A percentile compares a stretch with the other conserved stretches of the same genome.
Conservation (phyloP, 106 monocot genomes). For the Vanilla planifolia region DNA sequence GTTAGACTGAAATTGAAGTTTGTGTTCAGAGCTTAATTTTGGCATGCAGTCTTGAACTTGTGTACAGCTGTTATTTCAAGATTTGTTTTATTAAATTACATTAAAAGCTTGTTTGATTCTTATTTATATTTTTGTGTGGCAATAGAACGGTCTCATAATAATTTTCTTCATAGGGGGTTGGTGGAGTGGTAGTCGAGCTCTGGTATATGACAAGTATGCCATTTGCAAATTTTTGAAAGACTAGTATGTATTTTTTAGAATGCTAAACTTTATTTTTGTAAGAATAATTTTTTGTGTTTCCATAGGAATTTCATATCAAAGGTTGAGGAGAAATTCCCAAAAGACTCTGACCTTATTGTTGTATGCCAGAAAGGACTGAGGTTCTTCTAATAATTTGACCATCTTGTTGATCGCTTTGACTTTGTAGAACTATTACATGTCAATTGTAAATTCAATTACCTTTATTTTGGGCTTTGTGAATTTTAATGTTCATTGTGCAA, state of each 20-base stretch:
- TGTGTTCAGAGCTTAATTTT: too few relatives aligned
- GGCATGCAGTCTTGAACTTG: too few relatives aligned
- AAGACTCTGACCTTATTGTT: slow-evolving; percentile 77
- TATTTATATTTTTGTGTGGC: neutral
- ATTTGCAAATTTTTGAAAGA: neutral
- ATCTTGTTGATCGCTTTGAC: too few relatives aligned
- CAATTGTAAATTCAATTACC: too few relatives aligned
- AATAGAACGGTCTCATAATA: neutral
- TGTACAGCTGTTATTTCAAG: too few relatives aligned
- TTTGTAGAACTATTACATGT: too few relatives aligned
- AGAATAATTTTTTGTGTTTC: slow-evolving; percentile 2
- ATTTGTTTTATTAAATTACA: too few relatives aligned
- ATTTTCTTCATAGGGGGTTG: slow-evolving; percentile 74
- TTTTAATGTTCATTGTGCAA: neutral
- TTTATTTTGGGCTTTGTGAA: neutral
- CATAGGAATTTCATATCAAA: slow-evolving; percentile 67
- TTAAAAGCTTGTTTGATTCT: too few relatives aligned
- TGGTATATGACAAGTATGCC: slow-evolving; percentile 62
- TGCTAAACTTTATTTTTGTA: neutral
- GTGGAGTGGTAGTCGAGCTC: slow-evolving; percentile 84
- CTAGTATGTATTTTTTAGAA: neutral
- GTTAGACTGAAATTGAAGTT: too few relatives aligned
- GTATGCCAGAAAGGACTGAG: slow-evolving; percentile 91
- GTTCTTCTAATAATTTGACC: too few relatives aligned
- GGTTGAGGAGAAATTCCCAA: slow-evolving; percentile 78